Conservation (phyloP, 2,329 filamentous ascomycete species). For the Penicillium sp. region DNA sequence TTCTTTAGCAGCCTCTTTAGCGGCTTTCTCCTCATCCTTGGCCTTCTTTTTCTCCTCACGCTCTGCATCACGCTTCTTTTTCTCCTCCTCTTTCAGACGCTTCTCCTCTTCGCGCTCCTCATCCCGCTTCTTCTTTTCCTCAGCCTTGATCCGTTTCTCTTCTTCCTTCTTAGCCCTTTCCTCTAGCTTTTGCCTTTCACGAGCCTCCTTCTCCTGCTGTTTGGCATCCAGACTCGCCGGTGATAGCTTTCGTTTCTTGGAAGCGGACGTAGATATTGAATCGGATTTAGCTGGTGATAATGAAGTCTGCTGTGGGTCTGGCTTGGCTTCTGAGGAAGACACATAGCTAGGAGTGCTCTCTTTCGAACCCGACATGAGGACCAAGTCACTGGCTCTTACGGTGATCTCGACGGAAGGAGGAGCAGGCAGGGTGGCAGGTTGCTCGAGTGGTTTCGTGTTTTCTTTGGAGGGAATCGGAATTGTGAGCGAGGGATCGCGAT, state of each 20-base stretch:
- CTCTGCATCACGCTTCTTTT: slow-evolving; percentile 49
- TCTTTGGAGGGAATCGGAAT: background rate
- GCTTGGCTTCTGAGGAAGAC: background rate
- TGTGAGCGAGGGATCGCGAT: slow-evolving; percentile 19
- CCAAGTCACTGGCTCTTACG: background rate
- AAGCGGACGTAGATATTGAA: slow-evolving; percentile 15
- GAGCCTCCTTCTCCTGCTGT: slow-evolving; percentile 43
- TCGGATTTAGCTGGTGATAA: slow-evolving; percentile 14
- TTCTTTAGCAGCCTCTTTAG: slow-evolving; percentile 46
- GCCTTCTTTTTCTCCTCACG: slow-evolving; percentile 50
- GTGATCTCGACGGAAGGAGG: background rate
- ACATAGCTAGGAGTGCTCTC: background rate
- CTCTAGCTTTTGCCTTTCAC: slow-evolving; percentile 32
- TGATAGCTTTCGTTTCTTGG: slow-evolving; percentile 35
- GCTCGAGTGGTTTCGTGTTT: background rate
- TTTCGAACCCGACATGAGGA: background rate
- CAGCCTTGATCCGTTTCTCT: slow-evolving; percentile 25
- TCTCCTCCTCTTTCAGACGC: slow-evolving; percentile 53
- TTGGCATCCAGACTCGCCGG: slow-evolving; percentile 36
- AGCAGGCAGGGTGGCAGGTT: background rate
- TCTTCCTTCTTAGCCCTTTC: slow-evolving; percentile 42
- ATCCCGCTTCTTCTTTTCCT: slow-evolving; percentile 35
- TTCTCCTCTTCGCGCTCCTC: slow-evolving; percentile 42
- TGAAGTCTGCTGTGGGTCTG: background rate
- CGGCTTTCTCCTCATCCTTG: slow-evolving; percentile 51